Evolutionary conservation across 495 filamentous ascomycete genomes (phyloP).

Genomic region (Aeminium ludgeri): DNA sequence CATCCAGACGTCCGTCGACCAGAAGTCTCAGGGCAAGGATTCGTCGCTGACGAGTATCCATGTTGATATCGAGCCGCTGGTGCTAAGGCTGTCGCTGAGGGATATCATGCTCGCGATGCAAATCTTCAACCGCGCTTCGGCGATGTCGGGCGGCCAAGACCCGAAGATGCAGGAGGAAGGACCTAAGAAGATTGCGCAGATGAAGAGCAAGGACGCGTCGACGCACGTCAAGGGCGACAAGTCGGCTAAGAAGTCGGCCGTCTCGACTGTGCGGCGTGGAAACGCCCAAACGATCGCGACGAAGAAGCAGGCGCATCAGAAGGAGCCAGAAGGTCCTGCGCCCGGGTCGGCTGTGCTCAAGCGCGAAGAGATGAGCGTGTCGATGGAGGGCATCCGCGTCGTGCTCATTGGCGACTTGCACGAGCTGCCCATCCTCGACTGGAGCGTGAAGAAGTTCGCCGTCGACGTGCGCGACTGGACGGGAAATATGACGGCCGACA

Average conservation of each 20-base stretch:
- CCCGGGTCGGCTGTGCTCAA: slow-evolving; percentile 42
- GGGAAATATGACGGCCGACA: slow-evolving; percentile 68
- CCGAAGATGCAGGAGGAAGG: slow-evolving; percentile 34
- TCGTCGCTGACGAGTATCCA: slow-evolving; percentile 60
- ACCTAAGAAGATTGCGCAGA: slow-evolving; percentile 48
- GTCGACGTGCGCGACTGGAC: slow-evolving; percentile 81
- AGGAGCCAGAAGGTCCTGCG: slow-evolving; percentile 15
- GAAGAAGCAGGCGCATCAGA: slow-evolving; percentile 22
- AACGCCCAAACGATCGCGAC: slow-evolving; percentile 26
- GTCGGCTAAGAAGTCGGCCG: slow-evolving; percentile 35
- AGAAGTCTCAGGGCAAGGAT: slow-evolving; percentile 45
- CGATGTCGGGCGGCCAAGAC: slow-evolving; percentile 46
- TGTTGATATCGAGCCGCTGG: slow-evolving; percentile 75
- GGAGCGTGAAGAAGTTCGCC: slow-evolving; percentile 81
- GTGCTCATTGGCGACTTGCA: slow-evolving; percentile 91
- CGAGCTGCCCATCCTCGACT: slow-evolving; percentile 82
- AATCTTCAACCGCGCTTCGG: slow-evolving; percentile 82
- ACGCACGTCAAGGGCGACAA: slow-evolving; percentile 3
- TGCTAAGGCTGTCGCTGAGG: slow-evolving; percentile 79
- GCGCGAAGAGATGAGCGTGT: slow-evolving; percentile 70
- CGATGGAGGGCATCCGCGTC: slow-evolving; percentile 74
- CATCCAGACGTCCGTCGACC: slow-evolving; percentile 75
- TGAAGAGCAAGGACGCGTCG: slow-evolving; percentile 31
- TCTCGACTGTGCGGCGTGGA: slow-evolving; percentile 42
- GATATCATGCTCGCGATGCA: slow-evolving; percentile 90